These are phyloP conservation scores for Diplodia scrobiculata DNA, from an alignment of 2,329 filamentous ascomycete genomes.

Conservation along the genomic window DNA sequence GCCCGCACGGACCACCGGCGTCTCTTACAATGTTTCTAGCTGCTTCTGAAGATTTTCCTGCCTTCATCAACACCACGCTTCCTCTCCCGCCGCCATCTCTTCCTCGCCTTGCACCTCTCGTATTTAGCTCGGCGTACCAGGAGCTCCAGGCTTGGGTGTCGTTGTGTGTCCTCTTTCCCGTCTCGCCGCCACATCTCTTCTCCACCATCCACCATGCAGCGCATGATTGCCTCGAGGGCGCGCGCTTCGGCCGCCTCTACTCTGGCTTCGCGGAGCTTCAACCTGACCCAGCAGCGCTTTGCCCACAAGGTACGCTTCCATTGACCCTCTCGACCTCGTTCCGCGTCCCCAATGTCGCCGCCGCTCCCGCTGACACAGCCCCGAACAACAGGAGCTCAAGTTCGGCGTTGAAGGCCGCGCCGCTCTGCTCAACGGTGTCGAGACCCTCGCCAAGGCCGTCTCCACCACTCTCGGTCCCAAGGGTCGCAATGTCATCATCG, in stretches of 20 bases:
- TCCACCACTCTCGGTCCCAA: constrained; percentile 96
- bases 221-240: constrained; percentile 80
- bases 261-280: constrained; percentile 59
- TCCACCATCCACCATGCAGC: constrained; percentile 73
- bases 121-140: constrained; percentile 7
- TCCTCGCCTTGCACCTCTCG: constrained; percentile 15
- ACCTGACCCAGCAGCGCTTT: constrained; percentile 87
- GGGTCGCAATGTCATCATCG: constrained; percentile 96
- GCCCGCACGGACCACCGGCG: background rate
- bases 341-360: constrained; percentile 37
- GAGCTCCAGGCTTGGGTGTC: constrained; percentile 25
- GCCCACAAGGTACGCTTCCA: constrained; percentile 80
- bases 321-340: background rate
- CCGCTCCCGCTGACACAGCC: constrained; percentile 30
- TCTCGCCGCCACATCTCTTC: background rate
- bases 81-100: constrained; percentile 16
- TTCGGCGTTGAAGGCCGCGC: constrained; percentile 95
- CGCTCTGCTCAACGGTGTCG: constrained; percentile 86
- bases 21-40: background rate
- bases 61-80: constrained; percentile 24
- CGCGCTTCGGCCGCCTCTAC: constrained; percentile 78
- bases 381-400: constrained; percentile 80
- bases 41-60: constrained; percentile 22
- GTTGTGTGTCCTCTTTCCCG: background rate
- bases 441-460: constrained; percentile 94